Evolutionary conservation across 305 asterid genomes (phyloP).

Genomic region (Vinca major): DNA sequence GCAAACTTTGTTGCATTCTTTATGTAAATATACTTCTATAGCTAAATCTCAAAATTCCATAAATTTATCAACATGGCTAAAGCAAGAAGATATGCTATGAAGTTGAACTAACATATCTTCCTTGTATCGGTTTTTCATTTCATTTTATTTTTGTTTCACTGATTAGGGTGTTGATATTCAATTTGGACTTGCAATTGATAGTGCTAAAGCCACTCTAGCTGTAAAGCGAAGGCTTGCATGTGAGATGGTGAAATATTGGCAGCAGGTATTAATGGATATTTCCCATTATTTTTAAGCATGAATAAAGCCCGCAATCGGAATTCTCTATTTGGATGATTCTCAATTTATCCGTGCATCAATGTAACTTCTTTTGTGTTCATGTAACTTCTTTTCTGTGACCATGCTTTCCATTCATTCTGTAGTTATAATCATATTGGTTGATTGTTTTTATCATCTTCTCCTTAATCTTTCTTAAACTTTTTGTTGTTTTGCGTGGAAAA

Average conservation of each 20-base stretch:
- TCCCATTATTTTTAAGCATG: background rate
- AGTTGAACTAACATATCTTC: constrained; percentile 3
- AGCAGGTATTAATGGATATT: constrained; percentile 52
- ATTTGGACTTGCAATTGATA: constrained; percentile 97
- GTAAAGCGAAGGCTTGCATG: constrained; percentile 98
- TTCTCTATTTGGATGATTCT: constrained; percentile 1
- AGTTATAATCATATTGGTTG: background rate
- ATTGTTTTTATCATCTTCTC: background rate
- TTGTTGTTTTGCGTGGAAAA: background rate
- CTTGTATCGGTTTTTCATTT: constrained; percentile 7
- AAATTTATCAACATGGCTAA: background rate
- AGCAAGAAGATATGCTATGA: background rate
- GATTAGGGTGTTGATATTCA: constrained; percentile 92
- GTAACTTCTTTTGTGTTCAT: background rate
- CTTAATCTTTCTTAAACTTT: background rate
- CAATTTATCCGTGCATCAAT: background rate
- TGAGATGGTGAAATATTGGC: constrained; percentile 99
- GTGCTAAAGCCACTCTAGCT: constrained; percentile 92
- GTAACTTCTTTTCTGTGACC: background rate
- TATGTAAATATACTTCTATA: background rate
- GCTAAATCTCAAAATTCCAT: background rate
- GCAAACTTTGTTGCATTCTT: background rate
- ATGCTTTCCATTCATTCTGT: background rate
- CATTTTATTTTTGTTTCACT: background rate
- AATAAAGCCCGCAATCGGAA: background rate